Evolutionary conservation across 192 early-diverging fungal species (phyloP).

Genomic region (Chytriomyces sp.): DNA sequence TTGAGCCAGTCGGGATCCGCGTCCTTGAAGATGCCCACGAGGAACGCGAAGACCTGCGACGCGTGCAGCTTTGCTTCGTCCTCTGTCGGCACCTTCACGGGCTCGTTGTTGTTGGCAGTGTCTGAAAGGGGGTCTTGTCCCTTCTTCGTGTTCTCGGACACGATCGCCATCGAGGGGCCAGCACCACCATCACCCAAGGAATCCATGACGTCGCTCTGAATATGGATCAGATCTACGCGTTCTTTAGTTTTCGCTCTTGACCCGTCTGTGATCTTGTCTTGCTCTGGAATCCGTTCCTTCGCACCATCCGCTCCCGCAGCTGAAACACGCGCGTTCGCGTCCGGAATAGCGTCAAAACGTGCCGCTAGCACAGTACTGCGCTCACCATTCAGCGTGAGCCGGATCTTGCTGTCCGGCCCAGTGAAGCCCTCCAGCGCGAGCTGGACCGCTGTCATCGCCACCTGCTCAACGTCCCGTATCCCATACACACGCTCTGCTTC

Average conservation of each 20-base stretch:
- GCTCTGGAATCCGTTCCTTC: too few species aligned
- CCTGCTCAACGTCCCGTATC: neutral
- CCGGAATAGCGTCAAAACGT: too few species aligned
- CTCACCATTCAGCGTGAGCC: neutral
- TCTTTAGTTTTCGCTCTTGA: too few species aligned
- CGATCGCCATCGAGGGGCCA: too few species aligned
- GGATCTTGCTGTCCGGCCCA: neutral
- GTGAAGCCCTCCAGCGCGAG: neutral
- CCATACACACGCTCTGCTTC: neutral
- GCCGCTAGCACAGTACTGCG: too few species aligned
- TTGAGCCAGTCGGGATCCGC: conserved; percentile 22
- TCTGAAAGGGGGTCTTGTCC: neutral
- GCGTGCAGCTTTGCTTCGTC: neutral
- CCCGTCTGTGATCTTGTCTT: too few species aligned
- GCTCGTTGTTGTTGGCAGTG: neutral
- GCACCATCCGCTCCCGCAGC: too few species aligned
- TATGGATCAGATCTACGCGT: too few species aligned
- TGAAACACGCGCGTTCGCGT: too few species aligned
- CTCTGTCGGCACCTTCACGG: neutral
- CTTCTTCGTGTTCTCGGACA: too few species aligned
- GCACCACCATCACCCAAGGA: too few species aligned
- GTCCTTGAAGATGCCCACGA: conserved; percentile 8
- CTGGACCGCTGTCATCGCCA: neutral
- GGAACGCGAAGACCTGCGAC: neutral
- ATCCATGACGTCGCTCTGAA: too few species aligned